Percentiles rank a stretch among this genome's conserved stretches.
These are phyloP conservation scores for Penicillium sp. DNA, from an alignment of 2,329 filamentous ascomycete species.

Conservation along the genomic window DNA sequence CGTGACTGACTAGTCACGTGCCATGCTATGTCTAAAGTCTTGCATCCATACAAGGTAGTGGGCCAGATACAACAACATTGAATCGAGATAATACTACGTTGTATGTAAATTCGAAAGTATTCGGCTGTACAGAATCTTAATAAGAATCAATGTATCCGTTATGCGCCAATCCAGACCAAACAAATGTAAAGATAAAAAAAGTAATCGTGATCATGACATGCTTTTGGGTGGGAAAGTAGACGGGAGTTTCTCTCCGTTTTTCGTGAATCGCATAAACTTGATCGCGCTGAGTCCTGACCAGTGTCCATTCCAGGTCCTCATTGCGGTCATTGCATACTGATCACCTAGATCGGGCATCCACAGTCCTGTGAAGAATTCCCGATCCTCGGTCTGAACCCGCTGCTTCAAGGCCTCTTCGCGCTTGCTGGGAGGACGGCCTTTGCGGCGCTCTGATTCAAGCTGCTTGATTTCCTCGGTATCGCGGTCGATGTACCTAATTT, in stretches of 20 bases:
- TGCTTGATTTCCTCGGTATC: slow-evolving; percentile 40
- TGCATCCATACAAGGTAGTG: not conserved
- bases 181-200: slow-evolving; percentile 13
- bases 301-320: slow-evolving; percentile 76
- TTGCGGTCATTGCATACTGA: slow-evolving; percentile 60
- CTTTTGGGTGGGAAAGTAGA: slow-evolving; percentile 76
- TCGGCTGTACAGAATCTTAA: slow-evolving; percentile 17
- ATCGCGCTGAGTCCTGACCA: slow-evolving; percentile 78
- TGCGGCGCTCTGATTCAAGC: slow-evolving; percentile 63
- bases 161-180: slow-evolving; percentile 19
- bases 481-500: slow-evolving; percentile 38
- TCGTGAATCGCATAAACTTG: slow-evolving; percentile 72
- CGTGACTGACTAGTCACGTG: too few species aligned
- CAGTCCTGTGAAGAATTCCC: slow-evolving; percentile 81
- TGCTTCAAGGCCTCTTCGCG: slow-evolving; percentile 75
- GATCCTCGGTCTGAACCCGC: slow-evolving; percentile 67
- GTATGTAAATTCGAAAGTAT: slow-evolving; percentile 9
- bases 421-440: slow-evolving; percentile 74
- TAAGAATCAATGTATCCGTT: slow-evolving; percentile 25
- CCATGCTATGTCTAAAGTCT: too few species aligned
- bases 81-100: not conserved
- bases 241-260: slow-evolving; percentile 62
- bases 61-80: not conserved
- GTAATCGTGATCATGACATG: slow-evolving; percentile 40
- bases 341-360: slow-evolving; percentile 74